These are phyloP conservation scores for Sextonia rubra DNA, from an alignment of 164 flowering plant species.

Conservation along the genomic window DNA sequence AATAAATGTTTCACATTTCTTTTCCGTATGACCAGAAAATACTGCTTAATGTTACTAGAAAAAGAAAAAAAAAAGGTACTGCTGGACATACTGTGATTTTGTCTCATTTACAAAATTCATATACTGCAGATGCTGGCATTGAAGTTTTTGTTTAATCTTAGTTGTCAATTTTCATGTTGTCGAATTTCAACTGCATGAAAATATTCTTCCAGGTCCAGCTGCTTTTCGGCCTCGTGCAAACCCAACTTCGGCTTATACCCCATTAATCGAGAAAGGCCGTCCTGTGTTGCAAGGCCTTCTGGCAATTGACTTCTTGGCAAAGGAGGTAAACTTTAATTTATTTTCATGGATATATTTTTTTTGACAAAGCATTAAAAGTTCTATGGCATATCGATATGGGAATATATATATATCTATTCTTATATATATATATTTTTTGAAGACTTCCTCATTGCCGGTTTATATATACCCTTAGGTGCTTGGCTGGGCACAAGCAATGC, in stretches of 20 bases:
- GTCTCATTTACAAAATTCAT: too few relatives aligned
- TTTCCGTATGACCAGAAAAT: too few relatives aligned
- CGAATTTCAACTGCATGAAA: background rate
- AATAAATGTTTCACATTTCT: too few relatives aligned
- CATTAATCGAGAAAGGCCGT: conserved; percentile 78
- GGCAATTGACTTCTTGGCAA: conserved; percentile 88
- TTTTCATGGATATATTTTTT: background rate
- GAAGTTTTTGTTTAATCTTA: background rate
- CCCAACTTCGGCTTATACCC: conserved; percentile 56
- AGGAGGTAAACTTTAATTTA: conserved; percentile 50
- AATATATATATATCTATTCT: background rate
- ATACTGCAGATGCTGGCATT: too few relatives aligned
- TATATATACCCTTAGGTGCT: conserved; percentile 48
- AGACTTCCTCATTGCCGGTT: background rate
- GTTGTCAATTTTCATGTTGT: background rate
- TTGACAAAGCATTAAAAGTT: background rate
- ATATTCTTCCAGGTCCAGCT: conserved; percentile 74
- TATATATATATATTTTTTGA: background rate
- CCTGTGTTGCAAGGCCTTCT: conserved; percentile 93
- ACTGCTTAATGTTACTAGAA: too few relatives aligned
- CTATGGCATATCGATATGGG: background rate
- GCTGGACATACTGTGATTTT: too few relatives aligned
- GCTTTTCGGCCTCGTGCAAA: conserved; percentile 95
- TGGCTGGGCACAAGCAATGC: conserved; percentile 99
- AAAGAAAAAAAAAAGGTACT: too few relatives aligned